Evolutionary conservation across 1,284 basidiomycete species (phyloP), one percentile per base, ranked within the genome.

Genomic region (Farysia itapuensis): DNA sequence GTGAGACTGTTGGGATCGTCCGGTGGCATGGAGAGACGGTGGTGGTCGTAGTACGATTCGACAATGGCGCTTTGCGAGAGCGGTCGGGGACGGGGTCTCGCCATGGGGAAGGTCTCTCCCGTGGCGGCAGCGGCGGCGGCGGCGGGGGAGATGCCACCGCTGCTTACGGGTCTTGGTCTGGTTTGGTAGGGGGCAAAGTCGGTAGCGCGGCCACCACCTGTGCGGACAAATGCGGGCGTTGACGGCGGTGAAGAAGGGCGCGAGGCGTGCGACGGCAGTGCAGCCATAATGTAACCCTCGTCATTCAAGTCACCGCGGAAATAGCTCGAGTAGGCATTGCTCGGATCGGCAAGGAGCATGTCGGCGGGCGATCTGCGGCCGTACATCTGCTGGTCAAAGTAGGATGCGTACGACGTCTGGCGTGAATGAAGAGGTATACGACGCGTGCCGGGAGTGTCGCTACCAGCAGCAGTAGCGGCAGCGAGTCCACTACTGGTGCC

Each of bases 231-330:
- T n/a, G 66, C 66, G 9, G 52, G 35, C 6, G 25, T 8, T 1
- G 39, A 14, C 3, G 54, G 50, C 32, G 53, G 46, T 4, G 57
- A 41, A 9, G 13, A 22, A 4, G 57, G 36, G 11, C 43, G 26
- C 12, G 31, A 45, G 13, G 31, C 45, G 3, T 40, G 32, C 0
- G 66, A 52, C 5, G 70, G 70, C 23, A 71, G 25, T 2, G 66
- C 63, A 9, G 67, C 63, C 69, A 71, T 73, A 40, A 73, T 73
- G 32, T 35, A 49, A 11, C 64, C 69, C 12, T 71, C 68, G 35
- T 73, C 68, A 35, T 67, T 51, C 23, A 65, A 50, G 36, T 68
- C 58, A 15, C 56, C 51, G 13, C 48, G 39, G 20, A 70, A 24
- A 33, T 68, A 66, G 2, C 52, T 57, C 23, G 66, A 63, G 33